phyloP scores from a whole-genome alignment of 2,329 filamentous ascomycete genomes.

The Stromatinia cepivora region DNA sequence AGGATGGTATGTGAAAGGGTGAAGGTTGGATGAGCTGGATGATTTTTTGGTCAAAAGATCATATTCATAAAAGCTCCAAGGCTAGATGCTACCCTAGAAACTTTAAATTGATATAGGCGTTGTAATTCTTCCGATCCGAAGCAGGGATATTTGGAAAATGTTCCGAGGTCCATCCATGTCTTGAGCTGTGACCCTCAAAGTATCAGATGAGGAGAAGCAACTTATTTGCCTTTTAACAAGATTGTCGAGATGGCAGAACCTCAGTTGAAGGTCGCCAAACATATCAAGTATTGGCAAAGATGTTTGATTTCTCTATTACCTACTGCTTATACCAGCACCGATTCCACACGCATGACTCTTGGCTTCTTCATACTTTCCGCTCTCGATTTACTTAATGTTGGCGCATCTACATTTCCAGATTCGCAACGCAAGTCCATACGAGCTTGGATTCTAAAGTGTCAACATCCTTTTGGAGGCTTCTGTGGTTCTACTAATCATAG shows the following conservation, averaged over 20 bases:
- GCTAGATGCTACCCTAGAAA: conserved; percentile 17
- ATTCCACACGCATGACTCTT: conserved; percentile 86
- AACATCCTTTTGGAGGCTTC: conserved; percentile 85
- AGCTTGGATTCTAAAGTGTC: conserved; percentile 84
- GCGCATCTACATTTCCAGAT: conserved; percentile 56
- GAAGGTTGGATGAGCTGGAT: conserved; percentile 1
- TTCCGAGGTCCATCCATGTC: conserved; percentile 5
- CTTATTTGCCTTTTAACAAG: not conserved
- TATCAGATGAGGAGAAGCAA: conserved; percentile 2
- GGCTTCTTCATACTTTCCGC: conserved; percentile 87
- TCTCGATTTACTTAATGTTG: conserved; percentile 72
- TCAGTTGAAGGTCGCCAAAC: conserved; percentile 60
- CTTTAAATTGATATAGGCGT: conserved; percentile 24
- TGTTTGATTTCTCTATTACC: conserved; percentile 83
- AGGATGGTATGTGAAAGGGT: not conserved
- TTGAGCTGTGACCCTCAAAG: conserved; percentile 14
- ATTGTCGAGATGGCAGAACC: conserved; percentile 36
- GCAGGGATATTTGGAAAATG: not conserved
- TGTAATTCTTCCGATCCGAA: conserved; percentile 14
- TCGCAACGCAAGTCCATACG: conserved; percentile 50
- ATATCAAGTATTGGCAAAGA: conserved; percentile 90
- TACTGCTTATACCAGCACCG: conserved; percentile 78
- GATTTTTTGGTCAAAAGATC: conserved; percentile 16
- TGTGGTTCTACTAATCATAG: conserved; percentile 75
- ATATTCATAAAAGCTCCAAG: not conserved